A percentile compares a stretch with the other conserved stretches of the same genome.
Evolutionary conservation across 441 rosid species (phyloP).

Genomic region (Omphalea diandra): DNA sequence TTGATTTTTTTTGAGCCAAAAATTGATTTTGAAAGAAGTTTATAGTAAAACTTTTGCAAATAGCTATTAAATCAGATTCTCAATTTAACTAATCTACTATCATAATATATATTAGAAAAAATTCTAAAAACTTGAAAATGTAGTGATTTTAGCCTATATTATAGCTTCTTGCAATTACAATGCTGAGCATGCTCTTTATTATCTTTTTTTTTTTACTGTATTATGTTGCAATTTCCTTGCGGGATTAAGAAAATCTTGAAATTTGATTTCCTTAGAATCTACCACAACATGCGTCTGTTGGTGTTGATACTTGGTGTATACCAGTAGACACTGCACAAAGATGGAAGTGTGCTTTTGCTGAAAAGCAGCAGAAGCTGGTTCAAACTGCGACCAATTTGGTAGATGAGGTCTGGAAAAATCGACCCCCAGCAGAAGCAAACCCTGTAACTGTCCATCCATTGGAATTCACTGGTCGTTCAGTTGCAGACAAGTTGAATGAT

Average conservation of each 20-base stretch:
- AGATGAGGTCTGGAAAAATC: conserved; percentile 78
- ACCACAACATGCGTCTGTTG: conserved; percentile 61
- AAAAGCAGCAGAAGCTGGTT: conserved; percentile 68
- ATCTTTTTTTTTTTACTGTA: background rate
- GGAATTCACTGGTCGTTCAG: conserved; percentile 75
- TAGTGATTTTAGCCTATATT: no score
- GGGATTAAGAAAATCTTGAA: conserved; percentile 17
- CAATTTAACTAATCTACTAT: no score
- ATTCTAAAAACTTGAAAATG: no score
- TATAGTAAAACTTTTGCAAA: no score
- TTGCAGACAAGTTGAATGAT: conserved; percentile 57
- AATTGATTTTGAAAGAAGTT: no score
- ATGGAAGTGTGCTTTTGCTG: conserved; percentile 67
- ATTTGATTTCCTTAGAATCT: conserved; percentile 57
- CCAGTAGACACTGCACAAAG: conserved; percentile 76
- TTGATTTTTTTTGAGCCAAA: no score
- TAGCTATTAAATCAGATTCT: no score
- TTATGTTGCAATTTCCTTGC: background rate
- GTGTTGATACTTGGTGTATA: conserved; percentile 87
- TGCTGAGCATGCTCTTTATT: no score
- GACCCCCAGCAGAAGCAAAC: conserved; percentile 61
- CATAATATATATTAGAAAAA: no score
- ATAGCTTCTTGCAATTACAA: no score
- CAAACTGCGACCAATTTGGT: conserved; percentile 77
- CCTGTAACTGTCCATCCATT: conserved; percentile 67